Conservation (phyloP, 257 asterid species). For the Gentiana dahurica region DNA sequence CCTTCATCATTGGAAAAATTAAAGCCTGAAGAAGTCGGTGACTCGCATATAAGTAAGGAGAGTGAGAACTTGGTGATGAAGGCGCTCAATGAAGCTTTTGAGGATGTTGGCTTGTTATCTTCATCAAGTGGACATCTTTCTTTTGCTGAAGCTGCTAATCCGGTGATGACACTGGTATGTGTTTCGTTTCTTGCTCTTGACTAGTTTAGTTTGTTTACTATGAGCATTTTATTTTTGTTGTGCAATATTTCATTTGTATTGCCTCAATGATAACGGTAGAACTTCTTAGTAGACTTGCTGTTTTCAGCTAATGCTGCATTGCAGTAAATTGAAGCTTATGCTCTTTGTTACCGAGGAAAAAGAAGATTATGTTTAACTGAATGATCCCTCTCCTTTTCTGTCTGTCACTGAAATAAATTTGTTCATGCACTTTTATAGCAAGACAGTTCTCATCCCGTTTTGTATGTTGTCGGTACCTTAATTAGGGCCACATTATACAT, state of each 20-base stretch:
- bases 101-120: conserved; percentile 65
- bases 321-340: background rate
- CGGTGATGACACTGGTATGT: conserved; percentile 92
- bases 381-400: background rate
- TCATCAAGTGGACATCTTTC: conserved; percentile 51
- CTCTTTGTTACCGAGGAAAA: background rate
- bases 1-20: conserved; percentile 47
- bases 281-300: background rate
- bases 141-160: conserved; percentile 83
- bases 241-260: background rate
- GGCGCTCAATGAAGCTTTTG: conserved; percentile 89
- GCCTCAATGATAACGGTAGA: background rate
- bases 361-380: background rate
- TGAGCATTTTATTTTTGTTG: too few relatives aligned
- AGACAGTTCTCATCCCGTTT: background rate
- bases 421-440: background rate
- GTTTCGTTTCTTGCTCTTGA: conserved; percentile 6
- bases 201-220: too few relatives aligned
- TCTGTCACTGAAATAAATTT: background rate
- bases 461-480: background rate
- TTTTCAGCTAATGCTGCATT: background rate
- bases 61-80: conserved; percentile 50
- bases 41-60: conserved; percentile 26
- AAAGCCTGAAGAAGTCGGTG: conserved; percentile 45
- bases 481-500: background rate